Conservation (phyloP, 352 stramenopile species). For the Phytophthora hybrid region DNA sequence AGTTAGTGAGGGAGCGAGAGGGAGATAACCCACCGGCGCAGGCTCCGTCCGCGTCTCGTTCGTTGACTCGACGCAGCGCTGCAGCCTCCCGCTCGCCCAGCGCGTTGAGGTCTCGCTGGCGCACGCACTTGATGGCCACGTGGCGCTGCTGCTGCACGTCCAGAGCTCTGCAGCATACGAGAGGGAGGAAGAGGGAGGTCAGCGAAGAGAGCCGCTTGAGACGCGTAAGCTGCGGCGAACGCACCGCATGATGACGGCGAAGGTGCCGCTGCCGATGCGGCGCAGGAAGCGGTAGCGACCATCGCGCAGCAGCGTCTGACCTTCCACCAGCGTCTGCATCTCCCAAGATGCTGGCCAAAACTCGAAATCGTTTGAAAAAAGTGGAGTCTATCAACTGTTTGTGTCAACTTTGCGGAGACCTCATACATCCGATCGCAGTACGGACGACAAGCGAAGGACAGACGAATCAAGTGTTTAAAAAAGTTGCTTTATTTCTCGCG, state of each 20-base stretch:
- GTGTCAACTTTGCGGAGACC: too few relatives aligned
- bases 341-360: too few relatives aligned
- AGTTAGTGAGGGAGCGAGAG: neutral
- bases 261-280: slow-evolving; percentile 75
- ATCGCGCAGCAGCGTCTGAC: slow-evolving; percentile 66
- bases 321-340: slow-evolving; percentile 66
- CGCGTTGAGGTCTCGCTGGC: slow-evolving; percentile 52
- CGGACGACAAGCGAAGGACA: too few relatives aligned
- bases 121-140: slow-evolving; percentile 81
- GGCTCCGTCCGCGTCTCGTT: slow-evolving; percentile 38
- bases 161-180: slow-evolving; percentile 42
- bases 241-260: slow-evolving; percentile 73
- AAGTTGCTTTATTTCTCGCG: slow-evolving; percentile 6
- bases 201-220: neutral
- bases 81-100: slow-evolving; percentile 68
- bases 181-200: neutral
- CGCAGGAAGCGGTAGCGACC: slow-evolving; percentile 81
- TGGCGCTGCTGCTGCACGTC: slow-evolving; percentile 49
- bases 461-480: neutral
- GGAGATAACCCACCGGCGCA: slow-evolving; percentile 47
- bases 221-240: slow-evolving; percentile 1
- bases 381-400: too few relatives aligned
- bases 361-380: neutral
- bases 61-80: slow-evolving; percentile 52
- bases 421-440: too few relatives aligned